Evolutionary conservation across 371 early-diverging fungal species (phyloP), one percentile per base, ranked within the genome.

Genomic region (Phascolomyces articulosus): DNA sequence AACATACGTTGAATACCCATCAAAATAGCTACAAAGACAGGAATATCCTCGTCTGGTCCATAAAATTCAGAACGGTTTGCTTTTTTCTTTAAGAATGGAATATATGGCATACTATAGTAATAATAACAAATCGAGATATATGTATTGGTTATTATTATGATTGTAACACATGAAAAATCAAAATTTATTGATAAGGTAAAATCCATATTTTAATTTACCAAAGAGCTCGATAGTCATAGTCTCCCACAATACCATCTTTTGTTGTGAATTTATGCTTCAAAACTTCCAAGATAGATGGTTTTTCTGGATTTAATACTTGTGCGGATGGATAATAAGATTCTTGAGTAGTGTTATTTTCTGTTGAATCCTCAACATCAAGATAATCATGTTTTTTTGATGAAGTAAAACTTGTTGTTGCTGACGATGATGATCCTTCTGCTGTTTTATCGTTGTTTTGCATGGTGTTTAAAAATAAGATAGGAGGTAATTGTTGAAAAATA

Each of bases 1-100:
- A 31, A 53, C 58, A 13, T 69, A 69, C 73, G 73, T 55, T 72
- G 73, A 18, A 72, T 48, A 18, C 69, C 69, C 71, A 74, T 74
- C 2, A 74, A 55, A 24, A 74, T 40, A n/a, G 74, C 68, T 10
- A 74, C 63, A 24, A 71, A 13, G 27, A 74, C 49, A 20, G 74
- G 74, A 13, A 71, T 41, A n/a, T 63, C 60, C 16, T 70, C 71
- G 47, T 74, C 40, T 18, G 68, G 71, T 4, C 74, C 71, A 60
- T 68, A 74, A 44, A 74, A 74, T 38, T 66, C 53, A 40, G 67
- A 64, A 40, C 29, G 62, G 28, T 60, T 44, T 31, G 48, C 38
- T 9, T 53, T 48, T 60, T 49, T 55, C 24, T 47, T 60, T 21
- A 59, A 16, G 23, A 66, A 69, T 13, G 74, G 74, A 47, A 74